phyloP scores from a whole-genome alignment of 2,329 filamentous ascomycete species.

The Aquanectria penicillioides region DNA sequence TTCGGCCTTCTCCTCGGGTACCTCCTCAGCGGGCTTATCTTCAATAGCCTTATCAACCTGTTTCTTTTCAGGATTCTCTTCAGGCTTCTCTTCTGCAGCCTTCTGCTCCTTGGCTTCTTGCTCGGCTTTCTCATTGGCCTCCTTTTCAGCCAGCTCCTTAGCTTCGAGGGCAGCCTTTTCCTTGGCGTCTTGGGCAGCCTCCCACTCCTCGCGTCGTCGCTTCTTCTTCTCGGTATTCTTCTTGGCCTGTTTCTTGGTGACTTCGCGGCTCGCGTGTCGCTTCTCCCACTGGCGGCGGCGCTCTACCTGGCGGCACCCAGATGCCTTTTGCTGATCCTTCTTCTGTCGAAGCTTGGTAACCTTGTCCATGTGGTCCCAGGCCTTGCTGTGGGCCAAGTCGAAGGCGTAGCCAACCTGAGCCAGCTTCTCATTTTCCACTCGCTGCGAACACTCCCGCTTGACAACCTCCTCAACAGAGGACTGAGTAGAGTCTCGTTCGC shows the following conservation, averaged over 20 bases:
- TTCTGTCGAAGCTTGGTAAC: conserved; percentile 61
- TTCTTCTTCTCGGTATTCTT: conserved; percentile 51
- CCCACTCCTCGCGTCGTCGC: conserved; percentile 39
- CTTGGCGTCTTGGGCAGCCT: conserved; percentile 42
- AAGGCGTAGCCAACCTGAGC: conserved; percentile 67
- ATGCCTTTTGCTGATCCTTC: conserved; percentile 60
- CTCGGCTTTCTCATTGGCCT: conserved; percentile 19
- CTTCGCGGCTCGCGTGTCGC: conserved; percentile 55
- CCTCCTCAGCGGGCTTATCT: conserved; percentile 21
- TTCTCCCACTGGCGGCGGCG: conserved; percentile 61
- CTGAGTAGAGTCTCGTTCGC: conserved; percentile 54
- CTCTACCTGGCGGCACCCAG: conserved; percentile 55
- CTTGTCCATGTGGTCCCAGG: conserved; percentile 60
- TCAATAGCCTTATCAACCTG: conserved; percentile 25
- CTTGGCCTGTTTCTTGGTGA: conserved; percentile 53
- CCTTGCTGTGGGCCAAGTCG: conserved; percentile 69
- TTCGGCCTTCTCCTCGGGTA: conserved; percentile 37
- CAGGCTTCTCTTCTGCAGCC: conserved; percentile 10
- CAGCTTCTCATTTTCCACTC: conserved; percentile 66
- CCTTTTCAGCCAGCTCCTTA: conserved; percentile 27
- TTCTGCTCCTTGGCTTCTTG: conserved; percentile 18
- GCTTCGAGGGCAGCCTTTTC: conserved; percentile 30
- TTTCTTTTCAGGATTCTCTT: conserved; percentile 3
- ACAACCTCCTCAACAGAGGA: conserved; percentile 66
- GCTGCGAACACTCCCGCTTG: conserved; percentile 58